Evolutionary conservation across 768 basidiomycete species (phyloP).

Genomic region (Suillus decipiens): DNA sequence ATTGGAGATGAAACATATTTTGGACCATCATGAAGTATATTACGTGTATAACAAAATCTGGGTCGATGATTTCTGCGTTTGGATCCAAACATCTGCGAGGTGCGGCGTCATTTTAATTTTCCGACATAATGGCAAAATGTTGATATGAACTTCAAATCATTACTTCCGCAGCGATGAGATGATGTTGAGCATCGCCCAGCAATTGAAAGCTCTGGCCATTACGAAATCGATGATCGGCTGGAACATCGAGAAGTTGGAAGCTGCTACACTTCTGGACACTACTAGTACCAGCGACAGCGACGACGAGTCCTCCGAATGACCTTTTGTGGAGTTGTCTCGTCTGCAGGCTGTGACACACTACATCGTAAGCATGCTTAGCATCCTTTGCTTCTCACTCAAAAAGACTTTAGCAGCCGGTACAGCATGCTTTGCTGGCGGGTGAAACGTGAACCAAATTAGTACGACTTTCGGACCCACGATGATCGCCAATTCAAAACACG

Average conservation of each 20-base stretch:
- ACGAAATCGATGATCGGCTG: slow-evolving; percentile 64
- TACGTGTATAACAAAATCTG: slow-evolving; percentile 88
- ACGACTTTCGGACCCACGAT: neutral
- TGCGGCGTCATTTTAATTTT: slow-evolving; percentile 34
- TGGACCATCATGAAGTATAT: slow-evolving; percentile 85
- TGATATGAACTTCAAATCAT: slow-evolving; percentile 3
- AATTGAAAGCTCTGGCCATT: slow-evolving; percentile 43
- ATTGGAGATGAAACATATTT: slow-evolving; percentile 67
- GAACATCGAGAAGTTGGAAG: slow-evolving; percentile 71
- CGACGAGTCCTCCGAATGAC: slow-evolving; percentile 53
- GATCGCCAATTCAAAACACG: neutral
- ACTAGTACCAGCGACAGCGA: slow-evolving; percentile 66
- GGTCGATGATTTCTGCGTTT: slow-evolving; percentile 84
- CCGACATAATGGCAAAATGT: neutral
- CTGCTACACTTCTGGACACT: slow-evolving; percentile 41
- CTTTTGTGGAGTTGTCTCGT: slow-evolving; percentile 18
- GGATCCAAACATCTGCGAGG: slow-evolving; percentile 73
- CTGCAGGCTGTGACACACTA: neutral
- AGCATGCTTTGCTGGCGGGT: neutral
- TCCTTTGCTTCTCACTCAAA: neutral
- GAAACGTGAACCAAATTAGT: slow-evolving; percentile 2
- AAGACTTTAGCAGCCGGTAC: neutral
- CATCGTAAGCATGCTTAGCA: neutral
- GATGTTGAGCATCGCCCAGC: slow-evolving; percentile 47
- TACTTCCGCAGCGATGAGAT: slow-evolving; percentile 52